Base-by-base conservation (phyloP, 2,329 filamentous ascomycete genomes). In the Sporothrix pallida region DNA sequence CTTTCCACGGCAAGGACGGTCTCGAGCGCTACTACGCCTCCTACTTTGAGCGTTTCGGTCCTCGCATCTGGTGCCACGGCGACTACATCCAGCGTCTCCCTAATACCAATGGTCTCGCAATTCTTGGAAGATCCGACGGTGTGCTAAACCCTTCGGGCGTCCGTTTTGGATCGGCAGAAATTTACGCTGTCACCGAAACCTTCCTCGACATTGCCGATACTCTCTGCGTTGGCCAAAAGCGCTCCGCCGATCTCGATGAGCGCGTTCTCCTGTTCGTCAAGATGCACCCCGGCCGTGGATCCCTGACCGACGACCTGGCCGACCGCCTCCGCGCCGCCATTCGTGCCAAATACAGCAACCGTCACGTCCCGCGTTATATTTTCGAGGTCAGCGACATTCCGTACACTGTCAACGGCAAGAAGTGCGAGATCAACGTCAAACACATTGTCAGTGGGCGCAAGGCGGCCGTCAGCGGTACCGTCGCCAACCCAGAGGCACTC, bases 61-160 rank as follows among this genome's bases (percentile, higher is more conserved):
- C 82, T 15, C 79, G 81, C 72, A 79, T 84, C 23, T 85, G 81
- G 83, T 82, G 83, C 23, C 84, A 86, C 75, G 83, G 85, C 74
- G 84, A 86, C 75, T 85, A 82, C 80, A 80, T 84, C 20, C 83
- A 81, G 70, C 80, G 79, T 56, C 84, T 85, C 62, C 82, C 82
- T 0, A 71, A 72, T 6, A 86, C 84, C 0, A 78, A 80, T 1
- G 84, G 84, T 0, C 79, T 82, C 42, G 76, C 81, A 15, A 83
- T 86, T 75, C 83, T 84, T 72, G 84, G 84, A 5, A 77, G 84
- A 73, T 83, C 79, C 73, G 84, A 86, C 74, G 83, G 83, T 7
- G 83, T 85, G 1, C 78, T 86, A 23, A 86, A 86, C 74, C 84
- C 84, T 1, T 82, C 81, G 13, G 84, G 84, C 7, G 83, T 86